Conservation (phyloP, 2,329 filamentous ascomycete genomes). For the Fusarium sp. region DNA sequence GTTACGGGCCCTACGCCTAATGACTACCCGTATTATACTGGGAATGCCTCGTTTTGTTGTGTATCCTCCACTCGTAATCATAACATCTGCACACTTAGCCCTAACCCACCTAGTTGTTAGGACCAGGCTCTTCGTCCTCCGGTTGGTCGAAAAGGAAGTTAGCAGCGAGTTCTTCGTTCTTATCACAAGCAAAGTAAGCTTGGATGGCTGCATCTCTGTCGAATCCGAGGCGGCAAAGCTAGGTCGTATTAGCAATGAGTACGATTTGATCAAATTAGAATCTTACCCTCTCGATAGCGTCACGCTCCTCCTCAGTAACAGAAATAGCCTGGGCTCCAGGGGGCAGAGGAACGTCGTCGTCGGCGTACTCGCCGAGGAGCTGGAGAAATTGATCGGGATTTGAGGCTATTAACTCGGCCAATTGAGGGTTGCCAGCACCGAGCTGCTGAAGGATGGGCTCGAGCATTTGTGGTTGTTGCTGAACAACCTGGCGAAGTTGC, state of each 20-base stretch:
- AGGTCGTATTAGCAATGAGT: constrained; percentile 13
- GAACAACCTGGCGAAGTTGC: constrained; percentile 94
- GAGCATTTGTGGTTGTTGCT: constrained; percentile 98
- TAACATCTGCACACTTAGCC: constrained; percentile 43
- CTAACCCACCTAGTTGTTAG: constrained; percentile 52
- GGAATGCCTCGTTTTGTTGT: constrained; percentile 38
- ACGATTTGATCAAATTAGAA: constrained; percentile 46
- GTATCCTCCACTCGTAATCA: constrained; percentile 45
- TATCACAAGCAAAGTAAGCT: constrained; percentile 98
- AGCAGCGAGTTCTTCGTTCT: constrained; percentile 97
- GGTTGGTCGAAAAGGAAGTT: constrained; percentile 99
- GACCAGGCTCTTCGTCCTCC: constrained; percentile 76
- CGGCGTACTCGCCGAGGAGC: constrained; percentile 86
- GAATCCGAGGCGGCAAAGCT: constrained; percentile 94
- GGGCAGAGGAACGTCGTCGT: constrained; percentile 85
- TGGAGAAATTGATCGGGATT: constrained; percentile 95
- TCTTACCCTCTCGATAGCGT: constrained; percentile 91
- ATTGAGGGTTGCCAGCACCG: constrained; percentile 91
- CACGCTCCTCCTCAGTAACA: constrained; percentile 95
- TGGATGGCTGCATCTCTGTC: constrained; percentile 94
- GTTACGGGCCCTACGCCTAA: constrained; percentile 35
- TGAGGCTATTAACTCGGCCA: constrained; percentile 90
- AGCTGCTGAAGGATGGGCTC: constrained; percentile 98
- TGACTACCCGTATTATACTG: constrained; percentile 42
- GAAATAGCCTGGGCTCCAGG: constrained; percentile 89